Evolutionary conservation across 2,329 filamentous ascomycete genomes (phyloP).

Genomic region (Apiospora phragmitis): DNA sequence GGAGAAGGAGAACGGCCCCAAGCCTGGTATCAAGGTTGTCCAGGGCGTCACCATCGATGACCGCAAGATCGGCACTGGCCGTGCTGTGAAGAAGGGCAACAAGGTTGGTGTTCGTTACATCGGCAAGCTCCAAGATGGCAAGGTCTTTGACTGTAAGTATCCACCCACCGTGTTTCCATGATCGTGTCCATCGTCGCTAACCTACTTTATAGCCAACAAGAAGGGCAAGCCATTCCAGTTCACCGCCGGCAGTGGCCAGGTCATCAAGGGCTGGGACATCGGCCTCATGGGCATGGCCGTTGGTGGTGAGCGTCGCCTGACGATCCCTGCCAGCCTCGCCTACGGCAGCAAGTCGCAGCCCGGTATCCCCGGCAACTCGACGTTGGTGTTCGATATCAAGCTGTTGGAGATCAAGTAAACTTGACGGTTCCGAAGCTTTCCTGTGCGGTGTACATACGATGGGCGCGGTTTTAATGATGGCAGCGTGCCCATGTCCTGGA

Average conservation of each 20-base stretch:
- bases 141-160: constrained; percentile 86
- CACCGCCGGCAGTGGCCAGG: constrained; percentile 90
- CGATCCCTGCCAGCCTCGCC: constrained; percentile 81
- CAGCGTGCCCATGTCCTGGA: constrained; percentile 25
- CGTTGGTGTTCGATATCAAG: constrained; percentile 89
- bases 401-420: constrained; percentile 78
- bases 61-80: constrained; percentile 86
- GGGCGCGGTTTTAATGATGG: constrained; percentile 11
- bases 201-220: constrained; percentile 75
- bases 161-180: constrained; percentile 37
- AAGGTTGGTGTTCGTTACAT: constrained; percentile 95
- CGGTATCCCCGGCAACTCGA: constrained; percentile 89
- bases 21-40: constrained; percentile 73
- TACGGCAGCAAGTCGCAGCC: constrained; percentile 84
- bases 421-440: constrained; percentile 9
- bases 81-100: constrained; percentile 85
- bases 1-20: constrained; percentile 52
- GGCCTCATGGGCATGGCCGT: constrained; percentile 90
- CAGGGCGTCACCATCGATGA: constrained; percentile 93
- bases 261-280: constrained; percentile 99
- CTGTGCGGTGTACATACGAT: background rate
- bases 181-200: constrained; percentile 20
- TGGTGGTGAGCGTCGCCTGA: constrained; percentile 90
- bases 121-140: constrained; percentile 91
- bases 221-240: constrained; percentile 97